These are phyloP conservation scores for Penicillium maclennaniae DNA, from an alignment of 495 filamentous ascomycete species.

Conservation along the genomic window DNA sequence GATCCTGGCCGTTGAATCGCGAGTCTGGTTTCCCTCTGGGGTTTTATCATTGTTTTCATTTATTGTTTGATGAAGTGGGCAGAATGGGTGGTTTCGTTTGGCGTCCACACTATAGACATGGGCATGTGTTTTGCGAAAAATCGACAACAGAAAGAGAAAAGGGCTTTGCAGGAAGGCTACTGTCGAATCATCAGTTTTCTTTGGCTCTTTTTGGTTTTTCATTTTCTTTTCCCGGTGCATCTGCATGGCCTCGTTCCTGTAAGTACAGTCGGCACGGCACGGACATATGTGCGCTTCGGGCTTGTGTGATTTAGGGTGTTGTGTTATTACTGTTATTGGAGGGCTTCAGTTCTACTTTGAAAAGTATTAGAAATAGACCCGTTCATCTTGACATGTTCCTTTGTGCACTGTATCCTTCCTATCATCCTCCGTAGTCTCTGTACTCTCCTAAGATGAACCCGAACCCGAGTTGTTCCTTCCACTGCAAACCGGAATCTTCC, in stretches of 20 bases:
- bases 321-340: conserved; percentile 5
- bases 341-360: conserved; percentile 19
- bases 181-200: conserved; percentile 22
- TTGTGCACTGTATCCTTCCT: no score
- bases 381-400: background rate
- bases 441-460: no score
- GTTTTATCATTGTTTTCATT: conserved; percentile 15
- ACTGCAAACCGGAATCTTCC: conserved; percentile 15
- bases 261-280: conserved; percentile 28
- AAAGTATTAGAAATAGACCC: conserved; percentile 32
- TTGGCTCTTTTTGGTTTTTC: conserved; percentile 8
- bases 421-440: no score
- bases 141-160: conserved; percentile 27
- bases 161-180: conserved; percentile 31
- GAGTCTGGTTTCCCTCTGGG: conserved; percentile 19
- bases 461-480: background rate
- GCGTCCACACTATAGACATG: conserved; percentile 48
- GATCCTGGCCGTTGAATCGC: conserved; percentile 27
- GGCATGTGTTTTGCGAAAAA: conserved; percentile 39
- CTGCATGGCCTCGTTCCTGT: conserved; percentile 25
- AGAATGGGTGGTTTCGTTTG: conserved; percentile 41
- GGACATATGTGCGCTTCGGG: conserved; percentile 25
- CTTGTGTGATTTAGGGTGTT: conserved; percentile 26
- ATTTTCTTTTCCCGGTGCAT: conserved; percentile 22
- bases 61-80: conserved; percentile 32